phyloP scores from a whole-genome alignment of 148 eudicot genomes.

The Silene uniflora region DNA sequence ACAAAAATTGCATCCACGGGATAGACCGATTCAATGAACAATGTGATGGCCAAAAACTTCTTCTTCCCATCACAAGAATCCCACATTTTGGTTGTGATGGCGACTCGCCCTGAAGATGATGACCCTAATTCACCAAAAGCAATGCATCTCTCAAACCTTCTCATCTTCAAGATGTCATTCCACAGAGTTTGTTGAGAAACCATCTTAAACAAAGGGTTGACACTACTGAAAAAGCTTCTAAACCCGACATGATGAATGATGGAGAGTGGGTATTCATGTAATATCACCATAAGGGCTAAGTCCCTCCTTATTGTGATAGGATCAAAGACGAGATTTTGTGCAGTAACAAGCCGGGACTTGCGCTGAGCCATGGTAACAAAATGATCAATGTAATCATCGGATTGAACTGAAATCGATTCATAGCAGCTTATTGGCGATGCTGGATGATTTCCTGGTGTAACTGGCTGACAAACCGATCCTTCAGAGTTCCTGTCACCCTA shows the following conservation, averaged over 20 bases:
- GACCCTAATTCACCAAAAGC: not conserved
- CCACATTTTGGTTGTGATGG: constrained; percentile 15
- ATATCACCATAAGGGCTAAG: constrained; percentile 13
- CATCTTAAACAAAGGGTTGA: not conserved
- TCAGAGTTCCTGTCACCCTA: too few species aligned
- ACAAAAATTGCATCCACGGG: too few species aligned
- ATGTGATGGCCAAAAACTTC: constrained; percentile 16
- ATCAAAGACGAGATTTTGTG: too few species aligned
- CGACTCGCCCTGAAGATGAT: not conserved
- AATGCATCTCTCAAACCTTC: not conserved
- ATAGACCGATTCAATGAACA: too few species aligned
- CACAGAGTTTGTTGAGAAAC: constrained; percentile 14
- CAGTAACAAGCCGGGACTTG: too few species aligned
- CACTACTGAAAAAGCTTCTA: not conserved
- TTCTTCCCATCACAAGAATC: constrained; percentile 18
- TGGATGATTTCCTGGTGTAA: too few species aligned
- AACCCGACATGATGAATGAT: constrained; percentile 18
- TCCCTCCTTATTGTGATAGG: constrained; percentile 15
- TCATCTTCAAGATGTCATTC: constrained; percentile 16
- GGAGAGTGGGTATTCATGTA: constrained; percentile 23
- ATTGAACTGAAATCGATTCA: too few species aligned
- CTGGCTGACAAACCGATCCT: too few species aligned
- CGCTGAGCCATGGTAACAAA: too few species aligned
- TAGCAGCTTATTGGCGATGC: too few species aligned
- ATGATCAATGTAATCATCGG: too few species aligned